phyloP scores from a whole-genome alignment of 805 yeast genomes.

The Komagataella kurtzmanii region DNA sequence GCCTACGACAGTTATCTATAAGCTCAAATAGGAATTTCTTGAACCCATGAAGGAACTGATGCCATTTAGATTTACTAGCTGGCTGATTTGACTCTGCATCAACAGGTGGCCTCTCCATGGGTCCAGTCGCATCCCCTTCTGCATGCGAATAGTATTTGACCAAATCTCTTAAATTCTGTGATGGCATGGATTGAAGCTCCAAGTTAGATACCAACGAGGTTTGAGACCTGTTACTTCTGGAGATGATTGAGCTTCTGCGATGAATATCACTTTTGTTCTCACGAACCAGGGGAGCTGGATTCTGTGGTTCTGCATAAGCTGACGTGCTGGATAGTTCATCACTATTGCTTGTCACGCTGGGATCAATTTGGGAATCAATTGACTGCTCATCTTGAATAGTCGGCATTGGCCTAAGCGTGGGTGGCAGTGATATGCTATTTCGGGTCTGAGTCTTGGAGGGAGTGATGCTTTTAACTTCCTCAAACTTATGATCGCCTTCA shows the following conservation, averaged over 20 bases:
- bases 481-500: background rate
- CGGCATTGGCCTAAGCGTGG: background rate
- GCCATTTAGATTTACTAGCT: background rate
- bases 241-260: background rate
- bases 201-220: background rate
- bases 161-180: slow-evolving; percentile 31
- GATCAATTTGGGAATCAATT: background rate
- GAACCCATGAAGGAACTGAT: background rate
- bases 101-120: background rate
- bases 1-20: slow-evolving; percentile 43
- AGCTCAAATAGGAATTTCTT: slow-evolving; percentile 4
- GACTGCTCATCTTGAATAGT: background rate
- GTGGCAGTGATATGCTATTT: background rate
- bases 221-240: background rate
- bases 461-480: background rate
- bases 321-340: background rate
- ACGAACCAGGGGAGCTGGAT: background rate
- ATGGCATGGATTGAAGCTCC: slow-evolving; percentile 20
- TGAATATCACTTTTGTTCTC: background rate
- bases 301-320: background rate
- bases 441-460: background rate
- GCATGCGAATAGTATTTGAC: slow-evolving; percentile 31
- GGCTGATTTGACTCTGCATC: background rate
- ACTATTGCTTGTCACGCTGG: background rate
- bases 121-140: background rate